Conservation (phyloP, 176 grass and related monocot species). For the Urochloa ruziziensis region DNA sequence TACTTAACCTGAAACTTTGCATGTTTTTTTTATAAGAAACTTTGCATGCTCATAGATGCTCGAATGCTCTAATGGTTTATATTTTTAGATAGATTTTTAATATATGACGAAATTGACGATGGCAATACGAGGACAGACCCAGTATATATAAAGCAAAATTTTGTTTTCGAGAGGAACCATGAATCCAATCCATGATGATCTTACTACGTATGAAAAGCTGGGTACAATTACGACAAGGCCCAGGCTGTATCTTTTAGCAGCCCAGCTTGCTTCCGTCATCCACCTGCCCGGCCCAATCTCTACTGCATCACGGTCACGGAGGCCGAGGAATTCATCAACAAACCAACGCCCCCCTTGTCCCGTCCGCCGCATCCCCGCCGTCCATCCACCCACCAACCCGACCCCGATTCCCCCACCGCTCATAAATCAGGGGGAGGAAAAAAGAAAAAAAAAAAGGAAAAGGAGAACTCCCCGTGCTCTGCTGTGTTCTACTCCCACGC, state of each 20-base stretch:
- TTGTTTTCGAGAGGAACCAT: too few species aligned
- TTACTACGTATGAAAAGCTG: too few species aligned
- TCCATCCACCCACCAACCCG: constrained; percentile 36
- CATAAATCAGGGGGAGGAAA: not conserved
- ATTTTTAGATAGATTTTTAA: too few species aligned
- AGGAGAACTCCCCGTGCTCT: constrained; percentile 13
- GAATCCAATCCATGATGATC: too few species aligned
- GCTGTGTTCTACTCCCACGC: constrained; percentile 35
- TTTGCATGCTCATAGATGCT: too few species aligned
- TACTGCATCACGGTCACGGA: not conserved
- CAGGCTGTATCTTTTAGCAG: not conserved
- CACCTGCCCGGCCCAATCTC: not conserved
- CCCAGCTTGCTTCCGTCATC: not conserved
- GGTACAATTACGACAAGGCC: not conserved
- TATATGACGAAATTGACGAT: too few species aligned
- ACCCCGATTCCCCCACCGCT: not conserved
- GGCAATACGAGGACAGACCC: too few species aligned
- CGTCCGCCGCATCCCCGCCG: constrained; percentile 18
- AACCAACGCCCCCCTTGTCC: not conserved
- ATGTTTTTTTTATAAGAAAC: too few species aligned
- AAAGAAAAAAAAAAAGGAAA: not conserved
- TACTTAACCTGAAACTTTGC: too few species aligned
- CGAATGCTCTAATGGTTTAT: too few species aligned
- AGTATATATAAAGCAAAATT: too few species aligned
- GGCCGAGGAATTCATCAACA: not conserved